A percentile compares a stretch with the other conserved stretches of the same genome.
phyloP scores from a whole-genome alignment of 345 rosid species.

The Citrus cavaleriei region DNA sequence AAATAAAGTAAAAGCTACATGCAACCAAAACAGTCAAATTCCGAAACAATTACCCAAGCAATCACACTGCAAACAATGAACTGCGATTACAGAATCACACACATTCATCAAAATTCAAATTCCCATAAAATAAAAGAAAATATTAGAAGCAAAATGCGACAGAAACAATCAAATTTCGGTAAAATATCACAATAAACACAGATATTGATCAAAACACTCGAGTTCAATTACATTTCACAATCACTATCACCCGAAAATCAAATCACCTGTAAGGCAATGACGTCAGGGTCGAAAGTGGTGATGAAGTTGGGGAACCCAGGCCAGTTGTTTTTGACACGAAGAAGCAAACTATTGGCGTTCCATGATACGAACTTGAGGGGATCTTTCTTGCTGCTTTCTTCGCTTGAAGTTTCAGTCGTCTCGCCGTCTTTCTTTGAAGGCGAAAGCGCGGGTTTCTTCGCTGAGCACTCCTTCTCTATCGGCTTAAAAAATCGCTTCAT shows the following conservation, averaged over 20 bases:
- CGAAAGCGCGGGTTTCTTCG: constrained; percentile 65
- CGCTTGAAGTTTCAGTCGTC: constrained; percentile 9
- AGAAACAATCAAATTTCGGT: not conserved
- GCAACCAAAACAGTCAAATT: not conserved
- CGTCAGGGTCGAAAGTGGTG: constrained; percentile 67
- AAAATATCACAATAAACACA: not conserved
- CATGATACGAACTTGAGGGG: constrained; percentile 82
- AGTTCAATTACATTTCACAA: not conserved
- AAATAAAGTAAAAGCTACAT: not conserved
- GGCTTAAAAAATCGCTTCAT: constrained; percentile 99
- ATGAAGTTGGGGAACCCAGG: constrained; percentile 65
- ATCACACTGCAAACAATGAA: not conserved
- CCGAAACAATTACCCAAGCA: not conserved
- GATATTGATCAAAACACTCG: not conserved
- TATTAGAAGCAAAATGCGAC: not conserved
- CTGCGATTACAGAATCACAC: not conserved
- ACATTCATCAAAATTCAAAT: constrained; percentile 6
- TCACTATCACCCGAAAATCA: not conserved
- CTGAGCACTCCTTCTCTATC: constrained; percentile 67
- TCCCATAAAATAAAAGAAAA: not conserved
- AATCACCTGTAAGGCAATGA: constrained; percentile 78
- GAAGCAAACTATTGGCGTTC: constrained; percentile 96
- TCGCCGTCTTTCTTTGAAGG: constrained; percentile 26
- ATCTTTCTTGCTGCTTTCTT: constrained; percentile 37
- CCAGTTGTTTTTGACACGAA: constrained; percentile 92